phyloP scores from a whole-genome alignment of 345 rosid genomes.

The Camelina neglecta region DNA sequence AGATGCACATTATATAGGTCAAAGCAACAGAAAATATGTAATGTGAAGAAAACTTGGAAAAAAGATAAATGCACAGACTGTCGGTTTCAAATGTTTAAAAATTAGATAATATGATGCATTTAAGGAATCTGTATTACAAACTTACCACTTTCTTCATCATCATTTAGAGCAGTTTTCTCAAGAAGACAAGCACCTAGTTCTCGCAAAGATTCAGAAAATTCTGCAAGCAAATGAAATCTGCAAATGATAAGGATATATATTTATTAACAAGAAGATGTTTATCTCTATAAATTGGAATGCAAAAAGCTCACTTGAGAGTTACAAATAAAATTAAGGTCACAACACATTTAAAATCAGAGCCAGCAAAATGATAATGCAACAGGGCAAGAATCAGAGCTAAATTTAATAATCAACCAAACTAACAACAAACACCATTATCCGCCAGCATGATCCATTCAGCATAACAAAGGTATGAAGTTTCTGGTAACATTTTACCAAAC shows the following conservation, averaged over 20 bases:
- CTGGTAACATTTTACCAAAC: neutral
- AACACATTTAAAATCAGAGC: no score
- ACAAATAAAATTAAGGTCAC: no score
- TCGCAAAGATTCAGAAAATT: conserved; percentile 88
- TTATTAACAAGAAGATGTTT: conserved; percentile 31
- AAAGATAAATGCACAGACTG: conserved; percentile 7
- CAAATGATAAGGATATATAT: conserved; percentile 38
- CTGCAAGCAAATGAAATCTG: conserved; percentile 58
- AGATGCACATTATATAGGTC: conserved; percentile 5
- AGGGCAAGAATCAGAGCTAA: neutral
- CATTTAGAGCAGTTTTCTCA: conserved; percentile 76
- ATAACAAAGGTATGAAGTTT: conserved; percentile 6
- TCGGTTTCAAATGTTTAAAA: neutral
- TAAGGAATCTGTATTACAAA: conserved; percentile 10
- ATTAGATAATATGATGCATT: neutral
- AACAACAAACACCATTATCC: neutral
- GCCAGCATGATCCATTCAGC: neutral
- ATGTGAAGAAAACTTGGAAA: conserved; percentile 8
- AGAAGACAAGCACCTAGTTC: conserved; percentile 90
- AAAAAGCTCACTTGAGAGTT: neutral
- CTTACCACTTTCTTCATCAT: conserved; percentile 92
- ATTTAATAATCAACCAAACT: neutral
- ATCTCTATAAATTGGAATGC: conserved; percentile 16
- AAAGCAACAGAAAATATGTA: conserved; percentile 11
- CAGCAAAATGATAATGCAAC: conserved; percentile 4